Percentiles rank a stretch among this genome's conserved stretches.
Conservation (phyloP, 192 early-diverging fungal genomes). For the Backusella sp. region DNA sequence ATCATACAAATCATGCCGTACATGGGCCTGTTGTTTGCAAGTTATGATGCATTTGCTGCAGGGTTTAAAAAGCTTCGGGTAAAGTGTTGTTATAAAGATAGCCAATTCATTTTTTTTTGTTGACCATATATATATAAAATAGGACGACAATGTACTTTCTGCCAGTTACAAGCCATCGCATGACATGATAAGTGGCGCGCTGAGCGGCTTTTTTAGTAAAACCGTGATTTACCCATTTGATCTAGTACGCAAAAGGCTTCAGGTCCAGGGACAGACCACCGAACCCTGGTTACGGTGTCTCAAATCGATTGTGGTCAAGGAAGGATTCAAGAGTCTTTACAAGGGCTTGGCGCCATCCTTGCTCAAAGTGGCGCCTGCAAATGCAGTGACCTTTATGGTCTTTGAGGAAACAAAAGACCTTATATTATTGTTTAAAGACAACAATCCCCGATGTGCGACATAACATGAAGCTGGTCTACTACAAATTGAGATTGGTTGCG, state of each 20-base stretch:
- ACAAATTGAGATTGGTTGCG: constrained; percentile 1
- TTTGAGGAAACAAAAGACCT: constrained; percentile 65
- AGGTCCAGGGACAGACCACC: constrained; percentile 72
- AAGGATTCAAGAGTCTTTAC: constrained; percentile 85
- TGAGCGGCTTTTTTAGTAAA: constrained; percentile 82
- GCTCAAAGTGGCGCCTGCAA: constrained; percentile 83
- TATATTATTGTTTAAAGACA: constrained; percentile 27
- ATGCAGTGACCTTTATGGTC: constrained; percentile 87
- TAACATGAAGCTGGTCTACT: not conserved
- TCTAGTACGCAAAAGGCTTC: constrained; percentile 75
- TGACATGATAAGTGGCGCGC: constrained; percentile 77
- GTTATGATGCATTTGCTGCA: constrained; percentile 62
- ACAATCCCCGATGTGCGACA: not conserved
- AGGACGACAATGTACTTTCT: constrained; percentile 29
- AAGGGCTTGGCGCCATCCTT: constrained; percentile 84
- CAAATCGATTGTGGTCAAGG: constrained; percentile 62
- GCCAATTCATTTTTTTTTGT: too few relatives aligned
- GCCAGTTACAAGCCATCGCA: constrained; percentile 35
- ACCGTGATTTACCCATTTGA: constrained; percentile 90
- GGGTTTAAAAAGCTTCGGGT: constrained; percentile 43
- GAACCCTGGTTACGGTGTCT: constrained; percentile 58
- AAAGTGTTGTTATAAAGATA: not conserved
- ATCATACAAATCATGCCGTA: constrained; percentile 91
- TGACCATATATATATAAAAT: not conserved
- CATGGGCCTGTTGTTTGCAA: constrained; percentile 91